Evolutionary conservation across 129 eudicot species (phyloP).

Genomic region (Escallonia herrerae): DNA sequence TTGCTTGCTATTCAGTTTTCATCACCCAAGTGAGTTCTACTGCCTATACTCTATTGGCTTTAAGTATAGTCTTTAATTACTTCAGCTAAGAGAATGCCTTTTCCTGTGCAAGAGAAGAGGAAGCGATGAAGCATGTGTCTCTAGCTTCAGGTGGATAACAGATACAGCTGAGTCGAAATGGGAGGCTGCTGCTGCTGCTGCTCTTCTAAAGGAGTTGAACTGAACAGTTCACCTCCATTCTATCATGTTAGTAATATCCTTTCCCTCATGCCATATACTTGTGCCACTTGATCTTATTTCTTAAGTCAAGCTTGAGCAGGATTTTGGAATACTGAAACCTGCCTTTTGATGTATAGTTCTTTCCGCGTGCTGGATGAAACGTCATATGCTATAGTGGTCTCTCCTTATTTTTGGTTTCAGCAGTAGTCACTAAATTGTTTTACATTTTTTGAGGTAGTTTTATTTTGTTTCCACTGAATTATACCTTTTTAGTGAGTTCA

Average conservation of each 20-base stretch:
- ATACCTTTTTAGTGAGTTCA: neutral
- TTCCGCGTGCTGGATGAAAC: neutral
- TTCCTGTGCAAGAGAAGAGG: constrained; percentile 24
- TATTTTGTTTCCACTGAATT: neutral
- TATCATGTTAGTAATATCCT: constrained; percentile 52
- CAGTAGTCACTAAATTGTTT: neutral
- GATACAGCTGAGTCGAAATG: constrained; percentile 41
- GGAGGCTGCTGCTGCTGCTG: constrained; percentile 92
- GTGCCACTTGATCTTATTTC: neutral
- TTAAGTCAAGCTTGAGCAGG: constrained; percentile 6
- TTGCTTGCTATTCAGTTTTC: constrained; percentile 5
- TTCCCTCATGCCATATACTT: neutral
- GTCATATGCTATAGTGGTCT: neutral
- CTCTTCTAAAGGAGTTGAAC: constrained; percentile 47
- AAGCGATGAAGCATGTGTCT: constrained; percentile 32
- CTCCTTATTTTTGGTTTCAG: constrained; percentile 3
- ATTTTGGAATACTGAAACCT: neutral
- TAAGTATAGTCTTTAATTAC: neutral
- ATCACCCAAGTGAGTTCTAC: constrained; percentile 3
- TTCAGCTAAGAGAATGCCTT: constrained; percentile 24
- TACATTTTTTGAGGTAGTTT: neutral
- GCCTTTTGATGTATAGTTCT: neutral
- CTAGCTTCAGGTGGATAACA: constrained; percentile 37
- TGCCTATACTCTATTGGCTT: neutral
- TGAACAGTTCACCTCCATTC: constrained; percentile 37